Evolutionary conservation across 73 alveolate genomes (phyloP).

Genomic region (Uronychia binucleata): DNA sequence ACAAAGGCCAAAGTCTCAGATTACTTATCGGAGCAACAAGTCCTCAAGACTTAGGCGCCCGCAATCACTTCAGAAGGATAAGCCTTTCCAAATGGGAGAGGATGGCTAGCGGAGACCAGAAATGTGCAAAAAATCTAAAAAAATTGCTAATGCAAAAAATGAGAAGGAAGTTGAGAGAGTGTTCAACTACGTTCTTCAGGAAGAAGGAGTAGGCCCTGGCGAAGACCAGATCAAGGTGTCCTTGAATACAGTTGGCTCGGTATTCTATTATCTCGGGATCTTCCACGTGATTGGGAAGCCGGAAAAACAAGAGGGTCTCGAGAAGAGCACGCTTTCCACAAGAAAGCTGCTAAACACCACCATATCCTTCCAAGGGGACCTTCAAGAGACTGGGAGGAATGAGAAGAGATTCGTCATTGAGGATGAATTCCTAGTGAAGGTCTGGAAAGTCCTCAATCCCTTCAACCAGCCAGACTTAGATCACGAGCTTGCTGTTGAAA

Average conservation of each 20-base stretch:
- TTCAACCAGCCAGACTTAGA: neutral
- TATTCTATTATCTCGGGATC: neutral
- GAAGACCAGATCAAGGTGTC: too few species aligned
- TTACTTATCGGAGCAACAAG: too few species aligned
- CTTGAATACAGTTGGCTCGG: neutral
- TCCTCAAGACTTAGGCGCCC: too few species aligned
- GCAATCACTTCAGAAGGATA: too few species aligned
- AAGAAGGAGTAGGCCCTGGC: too few species aligned
- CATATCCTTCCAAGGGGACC: neutral
- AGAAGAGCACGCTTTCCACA: neutral
- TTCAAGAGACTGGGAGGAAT: neutral
- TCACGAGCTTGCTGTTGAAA: neutral
- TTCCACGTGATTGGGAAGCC: neutral
- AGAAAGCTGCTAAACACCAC: too few species aligned
- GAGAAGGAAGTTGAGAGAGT: neutral
- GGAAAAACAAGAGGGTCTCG: neutral
- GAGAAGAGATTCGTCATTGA: neutral
- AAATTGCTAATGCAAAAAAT: neutral
- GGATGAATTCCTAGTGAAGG: neutral
- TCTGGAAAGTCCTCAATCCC: neutral
- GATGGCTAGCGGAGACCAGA: neutral
- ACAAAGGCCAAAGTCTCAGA: too few species aligned
- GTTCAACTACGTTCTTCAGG: neutral
- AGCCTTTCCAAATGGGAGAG: too few species aligned
- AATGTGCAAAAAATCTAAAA: neutral